phyloP scores from a whole-genome alignment of 257 asterid genomes.

The Solanum peruvianum region DNA sequence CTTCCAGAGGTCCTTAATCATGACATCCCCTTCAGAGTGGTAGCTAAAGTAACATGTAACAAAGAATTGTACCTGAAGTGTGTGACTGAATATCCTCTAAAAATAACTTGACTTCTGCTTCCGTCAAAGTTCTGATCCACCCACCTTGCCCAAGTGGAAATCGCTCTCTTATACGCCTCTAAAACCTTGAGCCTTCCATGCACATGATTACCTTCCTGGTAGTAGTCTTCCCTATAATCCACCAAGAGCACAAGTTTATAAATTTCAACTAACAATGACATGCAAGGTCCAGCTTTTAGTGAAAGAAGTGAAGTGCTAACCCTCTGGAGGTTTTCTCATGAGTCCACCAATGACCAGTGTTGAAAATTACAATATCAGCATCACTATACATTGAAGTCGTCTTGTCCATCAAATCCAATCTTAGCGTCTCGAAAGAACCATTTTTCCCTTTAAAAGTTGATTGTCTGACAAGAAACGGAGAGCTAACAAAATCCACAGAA shows the following conservation, averaged over 20 bases:
- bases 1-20: not conserved
- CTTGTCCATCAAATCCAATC: conserved; percentile 77
- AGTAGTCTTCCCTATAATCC: conserved; percentile 64
- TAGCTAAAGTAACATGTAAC: not conserved
- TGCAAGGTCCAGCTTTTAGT: not conserved
- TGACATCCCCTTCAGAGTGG: not conserved
- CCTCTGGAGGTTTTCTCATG: conserved; percentile 93
- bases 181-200: conserved; percentile 65
- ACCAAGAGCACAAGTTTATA: not conserved
- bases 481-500: conserved; percentile 72
- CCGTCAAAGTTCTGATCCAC: conserved; percentile 53
- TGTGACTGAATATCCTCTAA: conserved; percentile 79
- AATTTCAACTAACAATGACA: not conserved
- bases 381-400: conserved; percentile 77
- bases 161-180: conserved; percentile 82
- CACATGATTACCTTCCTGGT: conserved; percentile 84
- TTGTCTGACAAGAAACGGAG: conserved; percentile 81
- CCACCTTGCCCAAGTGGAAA: conserved; percentile 80
- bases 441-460: conserved; percentile 41
- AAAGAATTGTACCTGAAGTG: conserved; percentile 68
- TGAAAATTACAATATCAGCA: conserved; percentile 77
- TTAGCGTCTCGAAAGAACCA: conserved; percentile 63
- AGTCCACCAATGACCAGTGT: conserved; percentile 99
- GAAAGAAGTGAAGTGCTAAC: conserved; percentile 21
- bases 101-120: conserved; percentile 49